A percentile compares a stretch with the other conserved stretches of the same genome.
Evolutionary conservation across 2,329 filamentous ascomycete genomes (phyloP).

Genomic region (Knufia fluminis): DNA sequence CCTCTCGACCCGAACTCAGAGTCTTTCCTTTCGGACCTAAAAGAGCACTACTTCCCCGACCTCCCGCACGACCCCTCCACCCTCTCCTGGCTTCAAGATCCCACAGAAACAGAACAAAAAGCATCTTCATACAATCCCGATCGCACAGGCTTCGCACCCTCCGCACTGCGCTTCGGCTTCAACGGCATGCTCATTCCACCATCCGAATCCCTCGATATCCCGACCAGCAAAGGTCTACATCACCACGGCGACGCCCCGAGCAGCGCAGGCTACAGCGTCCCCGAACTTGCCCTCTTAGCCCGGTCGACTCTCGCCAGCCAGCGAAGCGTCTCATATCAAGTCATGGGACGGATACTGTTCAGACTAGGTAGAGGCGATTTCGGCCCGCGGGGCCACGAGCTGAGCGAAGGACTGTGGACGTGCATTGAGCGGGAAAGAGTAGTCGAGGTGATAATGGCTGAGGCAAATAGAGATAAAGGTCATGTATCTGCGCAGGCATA

Average conservation of each 20-base stretch:
- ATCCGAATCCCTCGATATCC: constrained; percentile 61
- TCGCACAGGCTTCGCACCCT: constrained; percentile 52
- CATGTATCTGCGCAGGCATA: constrained; percentile 76
- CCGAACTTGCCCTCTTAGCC: constrained; percentile 71
- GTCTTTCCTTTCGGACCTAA: constrained; percentile 73
- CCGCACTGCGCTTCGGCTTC: constrained; percentile 82
- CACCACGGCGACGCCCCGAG: constrained; percentile 90
- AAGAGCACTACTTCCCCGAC: constrained; percentile 86
- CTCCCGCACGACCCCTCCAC: constrained; percentile 70
- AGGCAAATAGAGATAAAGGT: constrained; percentile 57
- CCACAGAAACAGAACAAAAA: constrained; percentile 52
- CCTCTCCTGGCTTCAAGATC: constrained; percentile 81
- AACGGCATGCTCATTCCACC: constrained; percentile 71
- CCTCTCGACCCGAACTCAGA: constrained; percentile 77
- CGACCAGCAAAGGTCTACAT: constrained; percentile 71
- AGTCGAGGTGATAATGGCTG: constrained; percentile 65
- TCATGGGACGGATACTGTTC: constrained; percentile 75
- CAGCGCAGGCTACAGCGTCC: constrained; percentile 86
- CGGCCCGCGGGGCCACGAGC: constrained; percentile 50
- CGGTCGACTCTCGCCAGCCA: constrained; percentile 77
- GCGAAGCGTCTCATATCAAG: constrained; percentile 84
- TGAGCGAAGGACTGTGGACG: constrained; percentile 75
- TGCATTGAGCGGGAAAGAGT: constrained; percentile 68
- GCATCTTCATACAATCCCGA: constrained; percentile 72
- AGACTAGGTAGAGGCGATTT: constrained; percentile 67